Evolutionary conservation across 2,329 filamentous ascomycete species (phyloP), one percentile per base, ranked within the genome.

Genomic region (Thielaviopsis ethacetica): DNA sequence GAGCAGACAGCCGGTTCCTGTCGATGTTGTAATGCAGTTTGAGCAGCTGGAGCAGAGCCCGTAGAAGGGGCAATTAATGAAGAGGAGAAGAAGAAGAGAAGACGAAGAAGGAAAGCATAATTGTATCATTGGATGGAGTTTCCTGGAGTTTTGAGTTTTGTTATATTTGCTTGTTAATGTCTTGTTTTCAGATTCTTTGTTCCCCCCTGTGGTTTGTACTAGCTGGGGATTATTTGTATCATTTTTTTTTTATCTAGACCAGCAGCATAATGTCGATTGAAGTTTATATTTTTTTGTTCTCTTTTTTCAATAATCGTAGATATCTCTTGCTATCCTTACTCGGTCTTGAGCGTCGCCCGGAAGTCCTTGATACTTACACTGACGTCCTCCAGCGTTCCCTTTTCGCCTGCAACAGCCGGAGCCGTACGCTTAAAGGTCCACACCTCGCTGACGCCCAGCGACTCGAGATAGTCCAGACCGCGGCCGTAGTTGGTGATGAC

Each of bases 401-500:
- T 73, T 3, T 53, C 56, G 2, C 64, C 66, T 12, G 65, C 70
- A 52, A 57, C 49, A 2, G 63, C 65, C 0, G 64, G 63, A 1
- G 65, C 67, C 0, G 69, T 65, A 63, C 76, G 71, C 65, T 71
- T 68, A 26, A 81, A 68, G 4, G 76, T 80, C 77, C 78, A 84
- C 1, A 93, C 72, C 60, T 82, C 75, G 34, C 72, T 67, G 26
- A 91, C 81, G 4, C 83, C 84, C 13, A 88, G 72, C 61, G 73
- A 76, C 63, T 82, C 77, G 59, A 95, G 73, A 68, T 87, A 95
- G 0, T 80, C 75, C 60, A 94, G 71, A 5, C 86, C 82, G 49
- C 79, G 80, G 53, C 69, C 67, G 72, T 93, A 97, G 68, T 95
- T 91, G 56, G 88, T 84, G n/a, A 84, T 89, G 5, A 98, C 79